Conservation (phyloP, 164 flowering plant species). For the Nymphaea thermarum region DNA sequence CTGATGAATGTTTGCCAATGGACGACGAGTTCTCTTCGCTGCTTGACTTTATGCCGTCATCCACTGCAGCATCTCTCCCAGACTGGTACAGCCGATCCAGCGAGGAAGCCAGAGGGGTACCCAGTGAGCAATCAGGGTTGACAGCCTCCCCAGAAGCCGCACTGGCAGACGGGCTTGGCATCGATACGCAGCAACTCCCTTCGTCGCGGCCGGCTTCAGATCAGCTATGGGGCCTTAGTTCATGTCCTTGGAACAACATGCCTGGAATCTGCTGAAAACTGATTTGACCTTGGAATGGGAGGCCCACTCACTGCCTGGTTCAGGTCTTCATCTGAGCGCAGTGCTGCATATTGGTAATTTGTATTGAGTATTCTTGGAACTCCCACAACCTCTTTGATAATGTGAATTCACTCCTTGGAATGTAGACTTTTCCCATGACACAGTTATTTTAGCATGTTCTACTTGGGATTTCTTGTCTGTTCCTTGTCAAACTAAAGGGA, state of each 20-base stretch:
- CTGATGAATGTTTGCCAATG: slow-evolving; percentile 16
- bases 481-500: not conserved
- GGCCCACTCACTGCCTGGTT: not conserved
- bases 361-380: not conserved
- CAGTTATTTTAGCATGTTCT: not conserved
- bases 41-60: slow-evolving; percentile 24
- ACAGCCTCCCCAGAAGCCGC: slow-evolving; percentile 4
- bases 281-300: not conserved
- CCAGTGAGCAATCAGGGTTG: slow-evolving; percentile 15
- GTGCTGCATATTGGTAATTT: not conserved
- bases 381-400: not conserved
- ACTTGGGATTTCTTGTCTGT: not conserved
- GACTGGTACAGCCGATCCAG: slow-evolving; percentile 17
- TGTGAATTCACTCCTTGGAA: not conserved
- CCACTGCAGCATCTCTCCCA: slow-evolving; percentile 15
- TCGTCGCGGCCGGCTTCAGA: slow-evolving; percentile 8
- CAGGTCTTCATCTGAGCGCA: not conserved
- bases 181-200: slow-evolving; percentile 18
- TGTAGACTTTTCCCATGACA: not conserved
- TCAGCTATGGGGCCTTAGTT: slow-evolving; percentile 17
- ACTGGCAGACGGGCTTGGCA: slow-evolving; percentile 11
- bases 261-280: slow-evolving; percentile 25
- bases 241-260: slow-evolving; percentile 36
- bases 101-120: slow-evolving; percentile 11
- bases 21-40: slow-evolving; percentile 36